Conservation (phyloP, 495 filamentous ascomycete genomes). For the Glonium stellatum region DNA sequence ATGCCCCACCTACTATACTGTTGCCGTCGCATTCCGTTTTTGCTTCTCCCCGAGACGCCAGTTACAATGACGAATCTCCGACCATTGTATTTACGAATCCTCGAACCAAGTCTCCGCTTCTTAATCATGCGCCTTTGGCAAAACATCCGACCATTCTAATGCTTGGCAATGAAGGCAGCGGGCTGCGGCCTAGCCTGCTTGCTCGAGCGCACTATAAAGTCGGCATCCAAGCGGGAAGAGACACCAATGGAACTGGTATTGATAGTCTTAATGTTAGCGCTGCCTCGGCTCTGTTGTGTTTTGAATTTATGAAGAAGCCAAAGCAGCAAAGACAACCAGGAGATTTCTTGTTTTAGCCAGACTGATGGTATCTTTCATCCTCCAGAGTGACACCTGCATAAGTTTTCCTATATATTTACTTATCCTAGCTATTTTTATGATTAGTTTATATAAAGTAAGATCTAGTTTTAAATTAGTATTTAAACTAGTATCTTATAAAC, state of each 20-base stretch:
- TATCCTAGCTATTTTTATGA: no score
- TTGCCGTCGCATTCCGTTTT: not conserved
- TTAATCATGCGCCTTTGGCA: conserved; percentile 41
- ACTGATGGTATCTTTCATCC: no score
- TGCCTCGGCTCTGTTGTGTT: conserved; percentile 68
- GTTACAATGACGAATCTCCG: not conserved
- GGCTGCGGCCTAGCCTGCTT: conserved; percentile 55
- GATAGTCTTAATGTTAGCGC: conserved; percentile 88
- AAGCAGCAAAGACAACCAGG: conserved; percentile 9
- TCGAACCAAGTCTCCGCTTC: conserved; percentile 6
- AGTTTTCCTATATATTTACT: no score
- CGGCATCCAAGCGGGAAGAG: conserved; percentile 45
- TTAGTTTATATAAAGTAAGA: no score
- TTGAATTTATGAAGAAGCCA: conserved; percentile 49
- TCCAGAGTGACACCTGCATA: no score
- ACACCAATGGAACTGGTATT: conserved; percentile 40
- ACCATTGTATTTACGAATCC: conserved; percentile 13
- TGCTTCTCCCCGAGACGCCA: not conserved
- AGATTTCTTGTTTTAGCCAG: conserved; percentile 11
- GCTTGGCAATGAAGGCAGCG: conserved; percentile 76
- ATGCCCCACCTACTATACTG: conserved; percentile 9
- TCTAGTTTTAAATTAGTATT: no score
- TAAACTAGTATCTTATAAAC: no score
- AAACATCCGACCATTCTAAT: conserved; percentile 66
- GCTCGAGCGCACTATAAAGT: conserved; percentile 56